Evolutionary conservation across 441 rosid genomes (phyloP).

Genomic region (Rhodomyrtus psidioides): DNA sequence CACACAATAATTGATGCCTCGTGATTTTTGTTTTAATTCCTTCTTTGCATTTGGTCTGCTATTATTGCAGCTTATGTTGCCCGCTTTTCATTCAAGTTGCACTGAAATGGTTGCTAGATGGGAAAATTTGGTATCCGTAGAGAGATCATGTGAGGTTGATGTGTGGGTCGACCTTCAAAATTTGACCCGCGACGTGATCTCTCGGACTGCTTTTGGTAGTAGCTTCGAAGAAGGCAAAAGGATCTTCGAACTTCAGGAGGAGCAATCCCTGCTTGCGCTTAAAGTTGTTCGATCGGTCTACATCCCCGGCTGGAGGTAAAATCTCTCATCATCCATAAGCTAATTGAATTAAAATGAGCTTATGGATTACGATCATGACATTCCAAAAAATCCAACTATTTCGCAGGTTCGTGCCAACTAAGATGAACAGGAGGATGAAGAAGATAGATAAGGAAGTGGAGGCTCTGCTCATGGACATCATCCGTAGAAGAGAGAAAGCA

Average conservation of each 20-base stretch:
- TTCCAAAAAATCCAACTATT: background rate
- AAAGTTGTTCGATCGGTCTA: background rate
- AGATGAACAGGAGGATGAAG: background rate
- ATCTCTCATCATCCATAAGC: background rate
- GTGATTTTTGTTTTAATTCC: background rate
- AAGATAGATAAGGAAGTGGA: background rate
- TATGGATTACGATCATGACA: background rate
- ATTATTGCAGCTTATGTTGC: background rate
- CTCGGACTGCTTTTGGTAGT: background rate
- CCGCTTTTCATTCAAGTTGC: background rate
- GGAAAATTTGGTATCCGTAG: background rate
- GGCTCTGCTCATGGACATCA: background rate
- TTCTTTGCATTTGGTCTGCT: background rate
- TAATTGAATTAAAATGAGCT: background rate
- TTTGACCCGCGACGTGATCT: background rate
- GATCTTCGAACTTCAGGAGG: background rate
- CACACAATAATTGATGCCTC: background rate
- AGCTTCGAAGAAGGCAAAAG: background rate
- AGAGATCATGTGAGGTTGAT: background rate
- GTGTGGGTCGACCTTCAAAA: background rate
- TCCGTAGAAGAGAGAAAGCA: background rate
- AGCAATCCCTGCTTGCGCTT: background rate
- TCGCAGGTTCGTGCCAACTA: background rate
- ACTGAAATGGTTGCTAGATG: background rate
- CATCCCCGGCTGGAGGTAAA: slow-evolving; percentile 4